Percentiles rank a stretch among this genome's conserved stretches.
phyloP scores from a whole-genome alignment of 1,139 yeast species.

The Nakaseomyces sp. region DNA sequence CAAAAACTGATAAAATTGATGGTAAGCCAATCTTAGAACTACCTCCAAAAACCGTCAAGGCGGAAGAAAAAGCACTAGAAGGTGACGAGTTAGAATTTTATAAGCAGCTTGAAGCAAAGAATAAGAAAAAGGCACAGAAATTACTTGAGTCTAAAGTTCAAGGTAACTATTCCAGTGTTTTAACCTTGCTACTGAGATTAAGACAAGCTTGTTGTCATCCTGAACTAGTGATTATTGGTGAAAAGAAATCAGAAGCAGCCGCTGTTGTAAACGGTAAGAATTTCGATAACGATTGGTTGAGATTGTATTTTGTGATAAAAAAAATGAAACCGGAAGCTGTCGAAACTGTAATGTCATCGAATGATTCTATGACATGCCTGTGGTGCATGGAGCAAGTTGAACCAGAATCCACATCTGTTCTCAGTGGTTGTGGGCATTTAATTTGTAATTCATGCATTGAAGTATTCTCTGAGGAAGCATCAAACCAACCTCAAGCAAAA shows the following conservation, averaged over 20 bases:
- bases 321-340: slow-evolving; percentile 21
- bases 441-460: slow-evolving; percentile 56
- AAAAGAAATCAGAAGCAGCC: slow-evolving; percentile 34
- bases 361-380: slow-evolving; percentile 43
- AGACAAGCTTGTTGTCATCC: slow-evolving; percentile 91
- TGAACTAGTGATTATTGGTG: slow-evolving; percentile 62
- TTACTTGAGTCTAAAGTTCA: slow-evolving; percentile 29
- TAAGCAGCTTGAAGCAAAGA: slow-evolving; percentile 45
- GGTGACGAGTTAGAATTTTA: slow-evolving; percentile 52
- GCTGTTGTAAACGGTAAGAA: slow-evolving; percentile 27
- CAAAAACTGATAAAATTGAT: slow-evolving; percentile 65
- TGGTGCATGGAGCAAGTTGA: slow-evolving; percentile 57
- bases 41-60: slow-evolving; percentile 53
- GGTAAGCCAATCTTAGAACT: slow-evolving; percentile 67
- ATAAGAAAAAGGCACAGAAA: slow-evolving; percentile 48
- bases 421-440: slow-evolving; percentile 61
- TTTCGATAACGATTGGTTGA: slow-evolving; percentile 25
- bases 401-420: slow-evolving; percentile 38
- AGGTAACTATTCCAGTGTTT: slow-evolving; percentile 49
- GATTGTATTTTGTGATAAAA: slow-evolving; percentile 24
- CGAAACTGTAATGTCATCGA: slow-evolving; percentile 28
- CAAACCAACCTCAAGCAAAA: slow-evolving; percentile 31
- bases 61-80: slow-evolving; percentile 44
- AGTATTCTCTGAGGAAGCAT: slow-evolving; percentile 38
- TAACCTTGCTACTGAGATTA: slow-evolving; percentile 66